phyloP scores from a whole-genome alignment of 208 protist genomes.

The Leishmania tropica region DNA sequence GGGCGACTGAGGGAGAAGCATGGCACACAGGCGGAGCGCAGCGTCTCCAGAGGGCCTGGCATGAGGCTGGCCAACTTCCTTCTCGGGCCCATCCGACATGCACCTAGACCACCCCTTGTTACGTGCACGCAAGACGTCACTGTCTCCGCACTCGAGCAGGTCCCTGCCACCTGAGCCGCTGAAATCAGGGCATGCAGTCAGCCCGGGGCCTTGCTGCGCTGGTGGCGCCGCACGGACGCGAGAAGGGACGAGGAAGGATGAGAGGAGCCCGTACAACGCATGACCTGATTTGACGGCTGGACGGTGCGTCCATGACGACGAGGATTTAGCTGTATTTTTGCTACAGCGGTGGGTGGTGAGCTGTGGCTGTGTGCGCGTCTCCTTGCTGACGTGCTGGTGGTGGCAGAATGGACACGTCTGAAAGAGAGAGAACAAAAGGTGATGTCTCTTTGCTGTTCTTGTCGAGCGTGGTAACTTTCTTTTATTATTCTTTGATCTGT shows the following conservation, averaged over 20 bases:
- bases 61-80: not conserved
- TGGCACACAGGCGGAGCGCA: not conserved
- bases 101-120: not conserved
- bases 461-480: not conserved
- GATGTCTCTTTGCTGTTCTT: not conserved
- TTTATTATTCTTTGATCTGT: not conserved
- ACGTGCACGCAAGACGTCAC: not conserved
- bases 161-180: not conserved
- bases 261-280: too few relatives aligned
- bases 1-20: not conserved
- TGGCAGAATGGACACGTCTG: not conserved
- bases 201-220: not conserved
- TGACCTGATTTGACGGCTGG: not conserved
- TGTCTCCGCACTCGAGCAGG: not conserved
- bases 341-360: not conserved
- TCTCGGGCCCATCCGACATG: not conserved
- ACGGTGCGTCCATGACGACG: not conserved
- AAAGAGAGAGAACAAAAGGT: not conserved
- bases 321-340: not conserved
- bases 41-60: not conserved
- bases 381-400: not conserved
- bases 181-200: not conserved
- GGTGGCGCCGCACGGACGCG: not conserved
- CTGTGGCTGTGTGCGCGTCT: not conserved
- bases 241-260: not conserved